Percentiles rank a stretch among this genome's conserved stretches.
phyloP scores from a whole-genome alignment of 2,329 filamentous ascomycete species.

The Clonostachys sp. region DNA sequence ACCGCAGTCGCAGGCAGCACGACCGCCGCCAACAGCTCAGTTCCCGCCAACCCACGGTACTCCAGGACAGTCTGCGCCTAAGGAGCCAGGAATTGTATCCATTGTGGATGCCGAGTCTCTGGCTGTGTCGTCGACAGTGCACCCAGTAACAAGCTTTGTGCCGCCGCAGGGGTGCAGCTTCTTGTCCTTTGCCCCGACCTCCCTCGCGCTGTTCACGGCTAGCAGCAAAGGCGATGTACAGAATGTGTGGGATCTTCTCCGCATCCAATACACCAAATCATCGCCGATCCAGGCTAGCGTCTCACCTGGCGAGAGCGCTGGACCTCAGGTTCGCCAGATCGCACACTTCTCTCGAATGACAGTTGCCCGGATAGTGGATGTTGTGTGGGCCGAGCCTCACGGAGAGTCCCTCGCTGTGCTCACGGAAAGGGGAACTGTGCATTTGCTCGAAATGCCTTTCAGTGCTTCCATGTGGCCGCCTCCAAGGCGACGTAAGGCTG shows the following conservation, averaged over 20 bases:
- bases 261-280: slow-evolving; percentile 57
- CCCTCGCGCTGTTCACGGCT: slow-evolving; percentile 70
- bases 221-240: slow-evolving; percentile 82
- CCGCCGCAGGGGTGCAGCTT: slow-evolving; percentile 75
- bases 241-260: slow-evolving; percentile 75
- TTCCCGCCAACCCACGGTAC: slow-evolving; percentile 75
- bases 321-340: slow-evolving; percentile 71
- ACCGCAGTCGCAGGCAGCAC: slow-evolving; percentile 35
- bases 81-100: slow-evolving; percentile 71
- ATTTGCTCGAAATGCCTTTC: slow-evolving; percentile 81
- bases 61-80: slow-evolving; percentile 47
- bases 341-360: slow-evolving; percentile 90
- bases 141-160: slow-evolving; percentile 67
- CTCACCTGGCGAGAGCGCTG: slow-evolving; percentile 35
- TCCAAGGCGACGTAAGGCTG: slow-evolving; percentile 42
- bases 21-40: slow-evolving; percentile 23
- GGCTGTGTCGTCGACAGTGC: slow-evolving; percentile 42
- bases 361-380: slow-evolving; percentile 83
- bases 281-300: slow-evolving; percentile 50
- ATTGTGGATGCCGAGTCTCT: slow-evolving; percentile 67
- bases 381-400: slow-evolving; percentile 78
- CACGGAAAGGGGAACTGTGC: slow-evolving; percentile 91
- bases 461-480: slow-evolving; percentile 87
- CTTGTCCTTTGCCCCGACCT: slow-evolving; percentile 71
- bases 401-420: slow-evolving; percentile 84